These are phyloP conservation scores for Fusarium sp. DNA, from an alignment of 2,329 filamentous ascomycete genomes.

Conservation along the genomic window DNA sequence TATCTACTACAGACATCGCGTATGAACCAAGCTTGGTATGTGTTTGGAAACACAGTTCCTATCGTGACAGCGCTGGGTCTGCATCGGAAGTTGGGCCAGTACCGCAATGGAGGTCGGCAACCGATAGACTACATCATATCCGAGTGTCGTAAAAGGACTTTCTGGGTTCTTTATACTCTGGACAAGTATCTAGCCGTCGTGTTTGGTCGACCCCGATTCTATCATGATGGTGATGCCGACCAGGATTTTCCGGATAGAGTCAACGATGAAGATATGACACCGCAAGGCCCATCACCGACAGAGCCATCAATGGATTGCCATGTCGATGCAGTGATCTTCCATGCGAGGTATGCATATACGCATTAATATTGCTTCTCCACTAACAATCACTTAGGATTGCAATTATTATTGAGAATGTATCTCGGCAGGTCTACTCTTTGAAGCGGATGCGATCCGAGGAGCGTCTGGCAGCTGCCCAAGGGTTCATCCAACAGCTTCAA, in stretches of 20 bases:
- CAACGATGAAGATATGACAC: conserved; percentile 68
- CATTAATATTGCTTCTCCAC: fast-evolving
- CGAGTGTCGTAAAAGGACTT: conserved; percentile 67
- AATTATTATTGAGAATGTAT: conserved; percentile 55
- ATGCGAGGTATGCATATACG: conserved; percentile 50
- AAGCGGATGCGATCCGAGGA: conserved; percentile 52
- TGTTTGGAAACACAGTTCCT: conserved; percentile 68
- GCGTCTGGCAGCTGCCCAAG: conserved; percentile 53
- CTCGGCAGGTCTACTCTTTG: conserved; percentile 56
- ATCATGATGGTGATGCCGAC: conserved; percentile 73
- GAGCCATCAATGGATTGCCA: conserved; percentile 58
- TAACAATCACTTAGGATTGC: conserved; percentile 45
- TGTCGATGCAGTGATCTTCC: conserved; percentile 60
- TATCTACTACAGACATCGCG: conserved; percentile 70
- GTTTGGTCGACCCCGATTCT: conserved; percentile 69
- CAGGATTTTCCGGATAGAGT: conserved; percentile 67
- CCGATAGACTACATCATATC: conserved; percentile 56
- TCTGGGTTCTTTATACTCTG: conserved; percentile 72
- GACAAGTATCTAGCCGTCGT: conserved; percentile 74
- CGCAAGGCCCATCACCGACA: conserved; percentile 51
- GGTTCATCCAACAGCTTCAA: conserved; percentile 54
- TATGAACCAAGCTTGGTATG: conserved; percentile 71
- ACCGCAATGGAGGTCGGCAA: conserved; percentile 30
- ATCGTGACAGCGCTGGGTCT: conserved; percentile 60
- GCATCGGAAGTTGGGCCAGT: conserved; percentile 43